These are phyloP conservation scores for Isabelozyma pseudorhagii DNA, from an alignment of 805 yeast species.

Conservation along the genomic window DNA sequence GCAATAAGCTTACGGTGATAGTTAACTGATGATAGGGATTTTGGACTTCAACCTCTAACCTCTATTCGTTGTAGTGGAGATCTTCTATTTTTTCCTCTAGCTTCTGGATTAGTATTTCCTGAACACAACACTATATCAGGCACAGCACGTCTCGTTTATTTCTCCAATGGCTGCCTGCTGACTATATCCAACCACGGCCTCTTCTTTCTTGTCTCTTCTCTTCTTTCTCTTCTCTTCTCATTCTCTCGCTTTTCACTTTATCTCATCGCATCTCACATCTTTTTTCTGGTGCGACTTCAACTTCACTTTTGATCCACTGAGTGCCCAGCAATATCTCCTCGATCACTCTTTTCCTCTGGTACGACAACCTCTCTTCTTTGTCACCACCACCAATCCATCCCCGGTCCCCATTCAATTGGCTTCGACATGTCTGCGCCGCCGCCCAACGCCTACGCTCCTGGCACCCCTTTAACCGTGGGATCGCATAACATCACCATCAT, in stretches of 20 bases:
- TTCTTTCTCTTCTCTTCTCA: not conserved
- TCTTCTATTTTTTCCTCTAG: too few species aligned
- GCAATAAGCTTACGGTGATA: too few species aligned
- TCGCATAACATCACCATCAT: constrained; percentile 68
- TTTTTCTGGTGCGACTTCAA: not conserved
- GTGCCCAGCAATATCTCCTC: not conserved
- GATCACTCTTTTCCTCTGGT: too few species aligned
- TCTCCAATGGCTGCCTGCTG: too few species aligned
- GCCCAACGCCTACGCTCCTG: constrained; percentile 65
- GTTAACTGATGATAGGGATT: too few species aligned
- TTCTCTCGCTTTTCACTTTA: not conserved
- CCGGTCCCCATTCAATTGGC: not conserved
- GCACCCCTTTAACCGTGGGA: constrained; percentile 79
- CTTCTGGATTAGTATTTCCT: too few species aligned
- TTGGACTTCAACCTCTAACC: too few species aligned
- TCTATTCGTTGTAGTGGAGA: too few species aligned
- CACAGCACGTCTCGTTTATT: too few species aligned
- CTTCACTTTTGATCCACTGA: too few species aligned
- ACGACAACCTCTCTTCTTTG: not conserved
- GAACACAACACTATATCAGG: too few species aligned
- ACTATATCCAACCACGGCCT: too few species aligned
- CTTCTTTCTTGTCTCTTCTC: not conserved
- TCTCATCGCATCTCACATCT: not conserved
- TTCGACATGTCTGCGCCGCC: constrained; percentile 39
- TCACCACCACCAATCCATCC: not conserved